These are phyloP conservation scores for Aspergillus amoenus DNA, from an alignment of 2,329 filamentous ascomycete genomes.

Conservation along the genomic window DNA sequence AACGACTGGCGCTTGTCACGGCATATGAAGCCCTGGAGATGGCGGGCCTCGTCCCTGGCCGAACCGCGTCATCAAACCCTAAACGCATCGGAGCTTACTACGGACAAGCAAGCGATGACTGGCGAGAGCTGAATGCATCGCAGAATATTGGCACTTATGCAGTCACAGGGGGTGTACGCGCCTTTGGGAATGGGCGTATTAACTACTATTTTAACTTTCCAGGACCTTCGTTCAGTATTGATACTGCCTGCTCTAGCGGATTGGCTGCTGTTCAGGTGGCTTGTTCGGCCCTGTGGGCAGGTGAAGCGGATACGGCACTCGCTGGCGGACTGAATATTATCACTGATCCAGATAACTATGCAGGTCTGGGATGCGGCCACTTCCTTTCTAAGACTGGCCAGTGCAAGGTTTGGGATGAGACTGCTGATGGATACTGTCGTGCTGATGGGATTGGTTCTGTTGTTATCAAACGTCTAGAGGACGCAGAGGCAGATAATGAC, in stretches of 20 bases:
- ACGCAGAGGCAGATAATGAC: conserved; percentile 52
- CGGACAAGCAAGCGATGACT: conserved; percentile 67
- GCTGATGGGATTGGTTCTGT: conserved; percentile 52
- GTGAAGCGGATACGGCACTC: conserved; percentile 76
- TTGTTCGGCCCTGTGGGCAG: conserved; percentile 69
- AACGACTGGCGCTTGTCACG: conserved; percentile 71
- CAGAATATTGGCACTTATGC: conserved; percentile 69
- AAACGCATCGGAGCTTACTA: conserved; percentile 69
- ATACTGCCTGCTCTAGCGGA: conserved; percentile 66
- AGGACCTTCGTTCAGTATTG: conserved; percentile 68
- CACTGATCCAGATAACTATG: conserved; percentile 76
- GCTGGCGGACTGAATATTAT: conserved; percentile 71
- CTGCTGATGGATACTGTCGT: conserved; percentile 56
- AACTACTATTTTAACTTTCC: conserved; percentile 75
- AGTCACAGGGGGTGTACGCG: conserved; percentile 60
- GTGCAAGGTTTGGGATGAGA: conserved; percentile 51
- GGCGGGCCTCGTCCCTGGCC: conserved; percentile 70
- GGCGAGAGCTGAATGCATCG: conserved; percentile 64
- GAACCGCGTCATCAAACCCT: conserved; percentile 62
- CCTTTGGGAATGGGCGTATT: conserved; percentile 63
- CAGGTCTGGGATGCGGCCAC: conserved; percentile 61
- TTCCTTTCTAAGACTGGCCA: conserved; percentile 39
- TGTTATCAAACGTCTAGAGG: conserved; percentile 52
- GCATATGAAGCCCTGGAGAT: conserved; percentile 79
- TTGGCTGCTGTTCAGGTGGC: conserved; percentile 68